These are phyloP conservation scores for Talaromyces sp. DNA, from an alignment of 2,329 filamentous ascomycete genomes.

Conservation along the genomic window DNA sequence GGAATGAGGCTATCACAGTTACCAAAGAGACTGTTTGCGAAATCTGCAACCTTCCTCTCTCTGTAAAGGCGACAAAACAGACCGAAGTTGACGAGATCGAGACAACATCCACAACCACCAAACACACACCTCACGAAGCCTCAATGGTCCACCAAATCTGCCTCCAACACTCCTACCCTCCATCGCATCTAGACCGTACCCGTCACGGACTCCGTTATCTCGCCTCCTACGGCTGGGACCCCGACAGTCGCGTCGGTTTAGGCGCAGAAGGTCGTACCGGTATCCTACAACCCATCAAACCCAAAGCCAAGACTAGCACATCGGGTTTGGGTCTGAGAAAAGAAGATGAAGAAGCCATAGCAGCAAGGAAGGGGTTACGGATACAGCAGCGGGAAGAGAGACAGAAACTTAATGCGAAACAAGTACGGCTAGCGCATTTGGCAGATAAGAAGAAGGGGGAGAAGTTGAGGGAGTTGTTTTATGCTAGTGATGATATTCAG, in stretches of 20 bases:
- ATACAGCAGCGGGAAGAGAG: conserved; percentile 44
- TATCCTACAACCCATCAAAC: conserved; percentile 71
- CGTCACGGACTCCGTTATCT: conserved; percentile 56
- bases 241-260: conserved; percentile 63
- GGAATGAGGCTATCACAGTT: not conserved
- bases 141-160: conserved; percentile 57
- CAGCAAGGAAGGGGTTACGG: conserved; percentile 27
- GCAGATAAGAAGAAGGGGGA: conserved; percentile 63
- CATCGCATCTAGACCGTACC: conserved; percentile 57
- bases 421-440: conserved; percentile 59
- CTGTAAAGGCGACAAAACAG: not conserved
- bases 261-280: conserved; percentile 66
- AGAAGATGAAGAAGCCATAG: conserved; percentile 25
- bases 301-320: conserved; percentile 68
- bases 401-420: conserved; percentile 64
- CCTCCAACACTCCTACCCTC: conserved; percentile 55
- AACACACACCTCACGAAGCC: conserved; percentile 43
- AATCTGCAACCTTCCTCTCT: conserved; percentile 59
- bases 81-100: not conserved
- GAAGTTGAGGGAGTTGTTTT: conserved; percentile 67
- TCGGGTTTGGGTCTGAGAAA: conserved; percentile 64
- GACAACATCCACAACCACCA: conserved; percentile 24
- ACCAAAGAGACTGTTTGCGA: conserved; percentile 41
- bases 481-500: conserved; percentile 70
- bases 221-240: conserved; percentile 58